Evolutionary conservation across 192 early-diverging fungal genomes (phyloP), one percentile per base, ranked within the genome.

Genomic region (Thamnidium elegans): DNA sequence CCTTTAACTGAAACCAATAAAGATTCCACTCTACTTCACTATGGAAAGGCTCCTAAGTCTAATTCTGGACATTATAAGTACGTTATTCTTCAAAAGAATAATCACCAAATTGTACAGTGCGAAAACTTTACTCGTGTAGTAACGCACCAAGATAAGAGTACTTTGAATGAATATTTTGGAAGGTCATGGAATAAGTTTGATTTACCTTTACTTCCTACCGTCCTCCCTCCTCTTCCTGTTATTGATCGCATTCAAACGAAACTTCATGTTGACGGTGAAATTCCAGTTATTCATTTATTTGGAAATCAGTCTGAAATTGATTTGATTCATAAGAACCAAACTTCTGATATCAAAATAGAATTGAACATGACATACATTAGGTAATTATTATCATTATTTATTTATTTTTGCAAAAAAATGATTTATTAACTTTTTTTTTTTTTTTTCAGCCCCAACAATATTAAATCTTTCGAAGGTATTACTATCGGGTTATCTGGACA

Each of bases 321-420:
- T 21, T 7, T 7, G 21, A 60, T 60, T 36, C 58, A 60, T 21
- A 42, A 36, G 4, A 60, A 60, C 13, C 44, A 36, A 46, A 60
- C 43, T 3, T 10, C 19, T 7, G 58, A 60, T 17, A 60, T 26
- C 14, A 21, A 26, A 6, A 42, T 60, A 10, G 4, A 7, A 21
- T 17, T 60, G 7, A 60, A 60, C 3, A 60, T 60, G 58, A 44
- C 58, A 13, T 60, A 60, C 4, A 60, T 60, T 14, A 60, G 58
- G 58, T 60, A 60, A 26, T 26, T n/a, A n/a, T 26, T 26, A 26
- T 26, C n/a, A n/a, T 26, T 26, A 26, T 26, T 26, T 3, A 26
- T 26, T 26, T 26, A 5, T 26, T 44, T 11, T 19, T 11, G 0
- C 34, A n/a, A n/a, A n/a, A n/a, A n/a, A n/a, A n/a, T 26, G 15